phyloP scores from a whole-genome alignment of 805 yeast species.

The Candida xyloterini region DNA sequence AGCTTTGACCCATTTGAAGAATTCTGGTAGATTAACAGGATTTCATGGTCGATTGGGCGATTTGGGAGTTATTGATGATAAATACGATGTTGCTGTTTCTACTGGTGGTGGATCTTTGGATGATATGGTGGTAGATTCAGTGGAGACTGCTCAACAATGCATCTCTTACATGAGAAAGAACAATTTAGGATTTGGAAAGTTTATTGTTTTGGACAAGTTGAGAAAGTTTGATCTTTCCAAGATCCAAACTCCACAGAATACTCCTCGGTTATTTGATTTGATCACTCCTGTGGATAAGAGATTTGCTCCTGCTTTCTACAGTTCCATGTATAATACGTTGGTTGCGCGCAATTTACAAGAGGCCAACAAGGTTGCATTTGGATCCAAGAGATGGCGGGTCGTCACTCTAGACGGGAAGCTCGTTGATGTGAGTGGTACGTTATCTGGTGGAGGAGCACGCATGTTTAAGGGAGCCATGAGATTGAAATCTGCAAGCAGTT shows the following conservation, averaged over 20 bases:
- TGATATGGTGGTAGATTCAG: conserved; percentile 86
- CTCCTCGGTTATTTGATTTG: conserved; percentile 82
- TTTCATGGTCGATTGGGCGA: conserved; percentile 91
- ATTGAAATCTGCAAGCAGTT: conserved; percentile 35
- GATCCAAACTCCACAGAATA: conserved; percentile 69
- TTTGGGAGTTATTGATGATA: conserved; percentile 83
- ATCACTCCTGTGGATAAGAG: conserved; percentile 62
- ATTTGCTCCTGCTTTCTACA: conserved; percentile 85
- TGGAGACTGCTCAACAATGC: conserved; percentile 56
- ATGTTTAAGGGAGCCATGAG: conserved; percentile 77
- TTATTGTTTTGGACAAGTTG: conserved; percentile 75
- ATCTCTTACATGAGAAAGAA: conserved; percentile 80
- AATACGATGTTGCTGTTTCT: conserved; percentile 89
- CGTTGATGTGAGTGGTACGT: conserved; percentile 90
- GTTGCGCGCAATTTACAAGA: conserved; percentile 76
- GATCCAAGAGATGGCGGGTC: conserved; percentile 74
- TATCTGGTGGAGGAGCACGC: conserved; percentile 91
- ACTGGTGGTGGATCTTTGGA: conserved; percentile 92
- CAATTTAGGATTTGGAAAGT: conserved; percentile 84
- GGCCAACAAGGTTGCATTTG: conserved; percentile 88
- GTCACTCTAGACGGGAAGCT: conserved; percentile 91
- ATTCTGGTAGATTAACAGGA: conserved; percentile 80
- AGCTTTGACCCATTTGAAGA: conserved; percentile 64
- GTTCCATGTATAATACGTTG: conserved; percentile 80
- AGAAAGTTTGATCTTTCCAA: conserved; percentile 56